Evolutionary conservation across 768 basidiomycete species (phyloP), one percentile per base, ranked within the genome.

Genomic region (Mycena venus): DNA sequence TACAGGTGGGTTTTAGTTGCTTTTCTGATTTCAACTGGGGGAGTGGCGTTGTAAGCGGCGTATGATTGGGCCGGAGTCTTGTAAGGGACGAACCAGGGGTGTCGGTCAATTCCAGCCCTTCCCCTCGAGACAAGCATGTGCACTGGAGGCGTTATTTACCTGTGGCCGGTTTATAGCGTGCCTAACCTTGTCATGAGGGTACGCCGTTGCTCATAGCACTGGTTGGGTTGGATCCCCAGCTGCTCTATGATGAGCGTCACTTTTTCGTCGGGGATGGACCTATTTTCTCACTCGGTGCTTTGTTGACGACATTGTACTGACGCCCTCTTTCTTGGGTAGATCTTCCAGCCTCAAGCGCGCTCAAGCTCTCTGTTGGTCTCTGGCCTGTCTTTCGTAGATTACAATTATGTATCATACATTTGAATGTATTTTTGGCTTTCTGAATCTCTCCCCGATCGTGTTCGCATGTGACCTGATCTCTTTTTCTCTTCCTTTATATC

Each of bases 301-400:
- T 27, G 60, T 62, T 62, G 60, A 44, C 40, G 60, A 62, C 60
- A 19, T 14, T 36, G 60, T 44, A 62, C 60, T 62, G 60, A 44
- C 27, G 23, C 40, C 60, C 60, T 42, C 27, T 23, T 56, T n/a
- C n/a, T n/a, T 49, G n/a, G 1, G 1, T 34, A 36, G n/a, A 36
- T 36, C 51, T 27, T 53, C 51, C 5, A 31, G 27, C 21, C n/a
- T 49, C 23, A 53, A 53, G n/a, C 51, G n/a, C n/a, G n/a, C n/a
- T n/a, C n/a, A n/a, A n/a, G n/a, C n/a, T n/a, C n/a, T n/a, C n/a
- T n/a, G n/a, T n/a, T n/a, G n/a, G n/a, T n/a, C n/a, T n/a, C n/a
- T n/a, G n/a, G n/a, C n/a, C n/a, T n/a, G n/a, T n/a, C n/a, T n/a
- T n/a, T n/a, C n/a, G n/a, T n/a, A n/a, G n/a, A n/a, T n/a, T n/a